Conservation (phyloP, 495 filamentous ascomycete species). For the Aspergillus avenaceus region DNA sequence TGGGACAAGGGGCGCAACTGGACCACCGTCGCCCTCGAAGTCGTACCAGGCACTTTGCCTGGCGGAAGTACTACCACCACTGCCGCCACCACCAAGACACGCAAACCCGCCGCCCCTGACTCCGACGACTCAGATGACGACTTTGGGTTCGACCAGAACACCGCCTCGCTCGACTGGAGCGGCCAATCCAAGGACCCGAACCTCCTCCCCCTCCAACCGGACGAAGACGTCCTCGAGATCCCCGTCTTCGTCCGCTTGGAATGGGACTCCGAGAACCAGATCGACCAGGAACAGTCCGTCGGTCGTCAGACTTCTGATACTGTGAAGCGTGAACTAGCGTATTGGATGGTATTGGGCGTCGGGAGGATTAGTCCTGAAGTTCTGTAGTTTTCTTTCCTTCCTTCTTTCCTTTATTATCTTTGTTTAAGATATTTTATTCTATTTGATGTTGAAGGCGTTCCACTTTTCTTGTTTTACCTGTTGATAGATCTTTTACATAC, state of each 20-base stretch:
- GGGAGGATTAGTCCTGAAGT: constrained; percentile 56
- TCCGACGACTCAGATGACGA: constrained; percentile 12
- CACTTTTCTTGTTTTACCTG: background rate
- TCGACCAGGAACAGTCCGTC: constrained; percentile 55
- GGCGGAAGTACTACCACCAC: constrained; percentile 14
- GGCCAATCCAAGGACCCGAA: constrained; percentile 13
- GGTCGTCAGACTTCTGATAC: constrained; percentile 47
- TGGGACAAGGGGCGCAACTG: constrained; percentile 95
- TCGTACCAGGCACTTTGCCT: constrained; percentile 63
- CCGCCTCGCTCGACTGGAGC: constrained; percentile 18
- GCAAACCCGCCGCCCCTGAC: too few relatives aligned
- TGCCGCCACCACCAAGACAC: background rate
- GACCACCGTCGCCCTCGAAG: constrained; percentile 87
- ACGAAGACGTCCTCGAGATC: constrained; percentile 91
- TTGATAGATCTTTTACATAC: background rate
- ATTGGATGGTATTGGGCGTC: constrained; percentile 90
- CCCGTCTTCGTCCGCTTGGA: constrained; percentile 89
- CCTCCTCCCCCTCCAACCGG: constrained; percentile 47
- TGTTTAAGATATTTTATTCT: background rate
- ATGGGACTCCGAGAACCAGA: constrained; percentile 77
- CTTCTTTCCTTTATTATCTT: background rate
- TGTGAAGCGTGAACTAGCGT: constrained; percentile 76
- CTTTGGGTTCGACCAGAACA: background rate
- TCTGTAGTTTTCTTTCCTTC: constrained; percentile 5
- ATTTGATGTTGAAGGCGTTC: too few relatives aligned